Percentiles rank a stretch among this genome's conserved stretches.
These are phyloP conservation scores for Exophiala dermatitidis DNA, from an alignment of 2,329 filamentous ascomycete species.

Conservation along the genomic window DNA sequence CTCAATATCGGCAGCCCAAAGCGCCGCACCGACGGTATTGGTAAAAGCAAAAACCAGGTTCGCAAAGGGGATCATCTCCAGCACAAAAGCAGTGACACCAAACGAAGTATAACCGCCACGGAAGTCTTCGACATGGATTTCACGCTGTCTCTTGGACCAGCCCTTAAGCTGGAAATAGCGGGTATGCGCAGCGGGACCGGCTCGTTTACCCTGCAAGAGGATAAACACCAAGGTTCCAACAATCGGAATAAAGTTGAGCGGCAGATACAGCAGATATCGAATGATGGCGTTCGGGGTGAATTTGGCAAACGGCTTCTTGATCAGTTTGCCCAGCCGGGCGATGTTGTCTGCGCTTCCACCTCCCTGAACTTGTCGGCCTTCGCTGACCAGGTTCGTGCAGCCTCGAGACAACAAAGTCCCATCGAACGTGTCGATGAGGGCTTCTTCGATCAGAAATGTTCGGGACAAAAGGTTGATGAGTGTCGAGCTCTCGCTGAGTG, in stretches of 20 bases:
- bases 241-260: slow-evolving; percentile 86
- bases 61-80: slow-evolving; percentile 77
- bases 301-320: slow-evolving; percentile 49
- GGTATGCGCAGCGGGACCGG: slow-evolving; percentile 48
- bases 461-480: slow-evolving; percentile 51
- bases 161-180: slow-evolving; percentile 89
- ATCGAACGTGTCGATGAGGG: slow-evolving; percentile 83
- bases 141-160: slow-evolving; percentile 60
- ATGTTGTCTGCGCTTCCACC: slow-evolving; percentile 41
- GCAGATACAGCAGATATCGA: slow-evolving; percentile 75
- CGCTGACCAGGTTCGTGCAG: slow-evolving; percentile 57
- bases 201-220: slow-evolving; percentile 58
- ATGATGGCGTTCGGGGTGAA: slow-evolving; percentile 56
- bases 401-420: slow-evolving; percentile 54
- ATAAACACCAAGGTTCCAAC: slow-evolving; percentile 79
- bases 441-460: slow-evolving; percentile 71
- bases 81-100: slow-evolving; percentile 71
- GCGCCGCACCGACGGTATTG: slow-evolving; percentile 81
- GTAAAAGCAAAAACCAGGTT: slow-evolving; percentile 85
- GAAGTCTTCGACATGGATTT: slow-evolving; percentile 63
- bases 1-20: slow-evolving; percentile 91
- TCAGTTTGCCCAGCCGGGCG: slow-evolving; percentile 50
- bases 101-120: slow-evolving; percentile 72
- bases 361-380: slow-evolving; percentile 65
- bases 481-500: slow-evolving; percentile 51